Conservation (phyloP, 1,139 yeast species). For the Starmera stellimalicola region DNA sequence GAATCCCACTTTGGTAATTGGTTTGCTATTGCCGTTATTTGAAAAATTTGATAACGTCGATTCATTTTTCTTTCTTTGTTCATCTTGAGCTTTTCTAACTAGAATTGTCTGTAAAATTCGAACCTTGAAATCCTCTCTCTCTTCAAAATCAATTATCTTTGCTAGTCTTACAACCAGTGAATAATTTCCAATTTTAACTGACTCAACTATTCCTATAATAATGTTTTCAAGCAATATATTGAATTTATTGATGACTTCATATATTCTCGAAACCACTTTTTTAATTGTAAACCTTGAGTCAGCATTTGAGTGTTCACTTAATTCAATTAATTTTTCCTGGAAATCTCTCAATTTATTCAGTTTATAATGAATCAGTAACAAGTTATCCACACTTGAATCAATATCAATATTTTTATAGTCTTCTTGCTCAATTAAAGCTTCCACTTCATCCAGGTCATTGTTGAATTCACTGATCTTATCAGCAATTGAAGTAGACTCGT, state of each 20-base stretch:
- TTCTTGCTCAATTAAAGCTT: conserved; percentile 44
- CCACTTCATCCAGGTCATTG: conserved; percentile 39
- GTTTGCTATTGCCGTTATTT: conserved; percentile 3
- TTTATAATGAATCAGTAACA: conserved; percentile 60
- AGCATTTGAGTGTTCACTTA: conserved; percentile 46
- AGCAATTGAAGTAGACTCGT: conserved; percentile 57
- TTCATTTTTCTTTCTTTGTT: conserved; percentile 1
- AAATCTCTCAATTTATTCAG: conserved; percentile 69
- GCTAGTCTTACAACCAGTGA: conserved; percentile 64
- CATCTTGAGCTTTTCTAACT: conserved; percentile 21
- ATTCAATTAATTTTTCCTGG: conserved; percentile 57
- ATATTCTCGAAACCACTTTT: conserved; percentile 43
- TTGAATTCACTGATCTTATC: conserved; percentile 53
- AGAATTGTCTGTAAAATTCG: conserved; percentile 39
- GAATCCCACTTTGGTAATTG: conserved; percentile 12
- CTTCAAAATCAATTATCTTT: conserved; percentile 73
- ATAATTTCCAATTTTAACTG: conserved; percentile 55
- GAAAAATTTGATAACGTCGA: conserved; percentile 13
- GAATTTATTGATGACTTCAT: conserved; percentile 43
- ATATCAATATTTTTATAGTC: conserved; percentile 41
- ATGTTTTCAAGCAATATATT: conserved; percentile 59
- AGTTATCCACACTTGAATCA: conserved; percentile 46
- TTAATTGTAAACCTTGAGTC: conserved; percentile 64
- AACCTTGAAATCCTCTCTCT: conserved; percentile 62
- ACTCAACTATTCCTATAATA: conserved; percentile 57